Conservation (phyloP, 2,329 filamentous ascomycete genomes). For the Neonectria neomacrospora region DNA sequence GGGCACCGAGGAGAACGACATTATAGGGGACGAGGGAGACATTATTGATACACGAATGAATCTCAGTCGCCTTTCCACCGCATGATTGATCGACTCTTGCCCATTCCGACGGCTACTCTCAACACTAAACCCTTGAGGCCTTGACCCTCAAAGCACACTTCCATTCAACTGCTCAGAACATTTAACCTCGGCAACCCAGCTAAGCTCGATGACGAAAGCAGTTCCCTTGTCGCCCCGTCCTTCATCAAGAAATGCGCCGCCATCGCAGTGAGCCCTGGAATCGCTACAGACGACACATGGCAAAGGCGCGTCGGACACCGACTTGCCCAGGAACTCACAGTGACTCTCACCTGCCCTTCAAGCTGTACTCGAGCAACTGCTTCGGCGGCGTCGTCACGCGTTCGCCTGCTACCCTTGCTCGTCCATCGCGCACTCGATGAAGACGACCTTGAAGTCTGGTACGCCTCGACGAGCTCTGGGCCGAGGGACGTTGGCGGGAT, state of each 20-base stretch:
- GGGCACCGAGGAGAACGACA: constrained; percentile 50
- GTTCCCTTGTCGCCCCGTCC: neutral
- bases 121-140: neutral
- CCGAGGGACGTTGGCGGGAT: constrained; percentile 29
- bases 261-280: constrained; percentile 5
- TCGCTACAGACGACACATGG: constrained; percentile 14
- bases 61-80: neutral
- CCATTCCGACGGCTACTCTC: neutral
- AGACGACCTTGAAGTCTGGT: constrained; percentile 32
- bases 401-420: neutral
- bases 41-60: constrained; percentile 39
- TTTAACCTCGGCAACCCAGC: neutral
- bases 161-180: neutral
- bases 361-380: constrained; percentile 24
- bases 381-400: constrained; percentile 6
- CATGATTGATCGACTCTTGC: constrained; percentile 7
- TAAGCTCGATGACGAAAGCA: neutral
- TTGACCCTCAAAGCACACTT: neutral
- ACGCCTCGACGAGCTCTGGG: constrained; percentile 29
- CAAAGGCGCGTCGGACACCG: constrained; percentile 20
- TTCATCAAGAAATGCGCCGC: constrained; percentile 12
- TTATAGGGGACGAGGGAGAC: constrained; percentile 49
- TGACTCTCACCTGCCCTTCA: constrained; percentile 27
- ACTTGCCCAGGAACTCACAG: constrained; percentile 31
- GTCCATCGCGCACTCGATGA: constrained; percentile 10